Evolutionary conservation across 352 stramenopile genomes (phyloP).

Genomic region (Pythium oligandrum): DNA sequence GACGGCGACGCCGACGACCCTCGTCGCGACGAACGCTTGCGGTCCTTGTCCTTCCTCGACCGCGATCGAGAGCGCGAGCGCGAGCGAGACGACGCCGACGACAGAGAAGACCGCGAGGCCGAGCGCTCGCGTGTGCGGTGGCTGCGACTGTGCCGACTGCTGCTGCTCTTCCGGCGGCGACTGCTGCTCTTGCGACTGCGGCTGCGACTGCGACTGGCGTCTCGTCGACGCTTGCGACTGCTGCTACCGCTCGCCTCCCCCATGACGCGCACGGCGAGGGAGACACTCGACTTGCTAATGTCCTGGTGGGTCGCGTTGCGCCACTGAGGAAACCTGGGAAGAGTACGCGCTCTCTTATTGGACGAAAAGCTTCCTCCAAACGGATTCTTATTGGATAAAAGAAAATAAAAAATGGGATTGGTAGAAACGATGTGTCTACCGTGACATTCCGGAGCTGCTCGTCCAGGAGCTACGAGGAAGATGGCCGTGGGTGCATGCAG

Average conservation of each 20-base stretch:
- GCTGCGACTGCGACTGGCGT: conserved; percentile 14
- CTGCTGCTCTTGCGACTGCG: conserved; percentile 11
- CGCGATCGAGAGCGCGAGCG: conserved; percentile 11
- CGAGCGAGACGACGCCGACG: conserved; percentile 11
- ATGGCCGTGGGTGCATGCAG: too few relatives aligned
- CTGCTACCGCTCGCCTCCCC: conserved; percentile 23
- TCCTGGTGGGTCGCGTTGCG: not conserved
- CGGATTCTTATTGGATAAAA: conserved; percentile 13
- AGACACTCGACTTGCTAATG: not conserved
- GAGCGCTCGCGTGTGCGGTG: conserved; percentile 13
- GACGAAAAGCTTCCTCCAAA: not conserved
- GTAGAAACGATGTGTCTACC: too few relatives aligned
- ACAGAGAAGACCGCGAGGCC: conserved; percentile 2
- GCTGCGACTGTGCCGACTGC: conserved; percentile 13
- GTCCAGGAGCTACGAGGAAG: too few relatives aligned
- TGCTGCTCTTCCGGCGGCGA: conserved; percentile 15
- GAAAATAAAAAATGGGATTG: not conserved
- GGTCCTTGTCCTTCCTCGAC: conserved; percentile 13
- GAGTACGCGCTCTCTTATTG: not conserved
- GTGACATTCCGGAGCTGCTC: too few relatives aligned
- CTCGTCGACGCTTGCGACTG: conserved; percentile 29
- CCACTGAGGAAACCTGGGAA: not conserved
- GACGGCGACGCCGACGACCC: not conserved
- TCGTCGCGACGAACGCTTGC: conserved; percentile 7
- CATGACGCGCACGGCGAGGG: not conserved